Evolutionary conservation across 345 rosid species (phyloP), one percentile per base, ranked within the genome.

Genomic region (Eucalyptus marginata): DNA sequence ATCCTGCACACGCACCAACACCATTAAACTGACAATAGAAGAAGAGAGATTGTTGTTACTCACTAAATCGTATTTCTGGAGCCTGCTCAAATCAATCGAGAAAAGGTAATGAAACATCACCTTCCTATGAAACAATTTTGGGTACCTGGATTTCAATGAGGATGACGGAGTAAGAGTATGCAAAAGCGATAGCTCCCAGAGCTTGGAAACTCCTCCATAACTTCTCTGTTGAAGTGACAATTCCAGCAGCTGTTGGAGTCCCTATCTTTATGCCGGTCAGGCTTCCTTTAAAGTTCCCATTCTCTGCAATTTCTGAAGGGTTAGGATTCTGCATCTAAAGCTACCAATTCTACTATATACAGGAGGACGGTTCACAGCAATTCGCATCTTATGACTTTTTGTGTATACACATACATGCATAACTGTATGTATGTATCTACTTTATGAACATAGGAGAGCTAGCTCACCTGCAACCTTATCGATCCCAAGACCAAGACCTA

Each of bases 151-250:
- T 96, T 89, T 95, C 97, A 13, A 97, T 91, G 56, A 97, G 96
- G 90, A 96, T 93, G 54, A 91, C 2, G 14, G 99, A 92, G 88
- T 13, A 96, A 49, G 97, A 96, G 89, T 96, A 96, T 43, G 99
- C 93, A 90, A 97, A 96, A 86, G 99, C 98, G 86, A 95, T 94
- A 86, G 96, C 96, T 90, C 99, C 99, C 46, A 96, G 92, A 51
- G 98, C 96, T 90, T 96, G 98, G 58, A 96, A 87, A 88, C 93
- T 95, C 92, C 97, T 92, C 97, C 95, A 94, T 86, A 93, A 49
- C 92, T 95, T 95, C 86, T 95, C 91, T 20, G 92, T 89, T 4
- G 80, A 36, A 7, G 95, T 93, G 18, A 96, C 94, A 31, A 87
- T 88, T 85, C 94, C 97, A 29, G 93, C 93, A 86, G 85, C 88